These are phyloP conservation scores for Metschnikowia orientalis DNA, from an alignment of 805 yeast genomes.

Conservation along the genomic window DNA sequence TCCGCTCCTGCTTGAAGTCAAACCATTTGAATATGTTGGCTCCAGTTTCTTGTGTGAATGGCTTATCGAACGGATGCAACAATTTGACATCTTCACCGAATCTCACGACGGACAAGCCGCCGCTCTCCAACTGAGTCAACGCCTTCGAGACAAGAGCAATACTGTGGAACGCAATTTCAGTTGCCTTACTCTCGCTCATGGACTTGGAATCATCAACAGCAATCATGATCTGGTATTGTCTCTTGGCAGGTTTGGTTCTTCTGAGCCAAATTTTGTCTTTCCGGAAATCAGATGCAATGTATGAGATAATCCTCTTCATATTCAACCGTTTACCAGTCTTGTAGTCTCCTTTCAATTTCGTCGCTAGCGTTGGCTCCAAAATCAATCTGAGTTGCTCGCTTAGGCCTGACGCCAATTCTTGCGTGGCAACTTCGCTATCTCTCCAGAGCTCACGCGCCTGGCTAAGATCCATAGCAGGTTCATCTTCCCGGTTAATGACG, in stretches of 20 bases:
- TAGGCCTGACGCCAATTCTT: slow-evolving; percentile 78
- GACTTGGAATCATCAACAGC: slow-evolving; percentile 97
- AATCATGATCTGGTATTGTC: slow-evolving; percentile 96
- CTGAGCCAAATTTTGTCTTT: slow-evolving; percentile 98
- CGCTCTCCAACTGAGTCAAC: slow-evolving; percentile 88
- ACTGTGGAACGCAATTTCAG: slow-evolving; percentile 89
- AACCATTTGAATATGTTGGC: slow-evolving; percentile 82
- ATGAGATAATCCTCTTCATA: slow-evolving; percentile 96
- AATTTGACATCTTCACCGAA: slow-evolving; percentile 83
- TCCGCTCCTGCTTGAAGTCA: slow-evolving; percentile 81
- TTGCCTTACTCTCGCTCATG: slow-evolving; percentile 90
- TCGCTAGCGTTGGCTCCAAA: slow-evolving; percentile 93
- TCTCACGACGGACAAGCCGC: slow-evolving; percentile 83
- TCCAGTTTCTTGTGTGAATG: slow-evolving; percentile 80
- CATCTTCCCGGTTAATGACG: slow-evolving; percentile 20
- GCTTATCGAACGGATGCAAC: slow-evolving; percentile 86
- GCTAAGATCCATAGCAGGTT: slow-evolving; percentile 50
- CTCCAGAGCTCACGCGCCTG: slow-evolving; percentile 80
- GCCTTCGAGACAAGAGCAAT: slow-evolving; percentile 93
- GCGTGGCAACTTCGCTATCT: slow-evolving; percentile 76
- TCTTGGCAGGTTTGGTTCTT: slow-evolving; percentile 94
- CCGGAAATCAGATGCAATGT: slow-evolving; percentile 94
- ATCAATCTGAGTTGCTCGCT: slow-evolving; percentile 92
- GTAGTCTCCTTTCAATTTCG: slow-evolving; percentile 91
- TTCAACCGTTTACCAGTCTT: slow-evolving; percentile 95